These are phyloP conservation scores for Lactarius deliciosus DNA, from an alignment of 768 basidiomycete genomes.

Conservation along the genomic window DNA sequence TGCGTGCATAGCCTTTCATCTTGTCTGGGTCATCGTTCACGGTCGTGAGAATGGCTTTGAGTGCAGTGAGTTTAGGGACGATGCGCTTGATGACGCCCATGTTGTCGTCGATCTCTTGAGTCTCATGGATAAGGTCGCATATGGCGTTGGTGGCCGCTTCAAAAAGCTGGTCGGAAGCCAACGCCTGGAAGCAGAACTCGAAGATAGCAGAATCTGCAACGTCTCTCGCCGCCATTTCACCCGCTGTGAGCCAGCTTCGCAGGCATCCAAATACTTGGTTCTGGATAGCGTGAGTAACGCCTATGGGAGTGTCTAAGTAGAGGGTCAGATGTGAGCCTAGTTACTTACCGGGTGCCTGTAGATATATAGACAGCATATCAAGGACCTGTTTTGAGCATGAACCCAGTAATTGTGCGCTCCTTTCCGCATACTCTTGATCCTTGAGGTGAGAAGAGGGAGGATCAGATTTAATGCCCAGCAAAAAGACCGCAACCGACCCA, in stretches of 20 bases:
- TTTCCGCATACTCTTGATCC: constrained; percentile 74
- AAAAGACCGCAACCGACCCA: constrained; percentile 42
- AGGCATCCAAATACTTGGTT: constrained; percentile 81
- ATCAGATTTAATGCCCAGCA: not conserved
- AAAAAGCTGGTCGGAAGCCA: constrained; percentile 83
- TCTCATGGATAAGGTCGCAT: constrained; percentile 96
- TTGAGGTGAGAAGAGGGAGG: constrained; percentile 33
- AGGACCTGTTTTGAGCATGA: constrained; percentile 70
- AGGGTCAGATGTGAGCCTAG: not conserved
- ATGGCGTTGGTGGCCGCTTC: constrained; percentile 90
- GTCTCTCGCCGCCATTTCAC: constrained; percentile 66
- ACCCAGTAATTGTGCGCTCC: constrained; percentile 61
- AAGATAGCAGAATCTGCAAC: constrained; percentile 81
- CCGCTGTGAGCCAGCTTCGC: constrained; percentile 83
- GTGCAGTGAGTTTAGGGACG: constrained; percentile 78
- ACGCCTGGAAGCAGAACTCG: constrained; percentile 77
- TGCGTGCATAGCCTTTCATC: constrained; percentile 84
- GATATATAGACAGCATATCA: constrained; percentile 81
- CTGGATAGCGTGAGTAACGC: constrained; percentile 78
- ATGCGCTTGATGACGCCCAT: constrained; percentile 86
- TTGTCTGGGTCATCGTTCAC: constrained; percentile 79
- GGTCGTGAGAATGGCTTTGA: constrained; percentile 60
- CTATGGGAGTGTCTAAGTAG: constrained; percentile 42
- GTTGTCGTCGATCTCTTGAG: constrained; percentile 94
- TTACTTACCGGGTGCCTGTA: constrained; percentile 77